Conservation (phyloP, 305 asterid genomes). For the Andrographis paniculata region DNA sequence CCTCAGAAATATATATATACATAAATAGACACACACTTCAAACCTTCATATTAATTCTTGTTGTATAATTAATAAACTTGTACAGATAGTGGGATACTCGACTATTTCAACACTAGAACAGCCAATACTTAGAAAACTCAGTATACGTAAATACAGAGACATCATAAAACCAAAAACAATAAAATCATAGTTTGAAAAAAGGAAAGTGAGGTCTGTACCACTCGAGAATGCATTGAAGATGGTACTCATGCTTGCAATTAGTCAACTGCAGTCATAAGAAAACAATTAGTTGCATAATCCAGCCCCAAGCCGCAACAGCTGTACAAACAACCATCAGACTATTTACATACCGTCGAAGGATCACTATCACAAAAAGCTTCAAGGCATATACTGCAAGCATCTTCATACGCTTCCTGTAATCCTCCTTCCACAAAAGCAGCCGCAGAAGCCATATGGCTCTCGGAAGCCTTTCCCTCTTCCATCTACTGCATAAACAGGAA, state of each 20-base stretch:
- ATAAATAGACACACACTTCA: too few relatives aligned
- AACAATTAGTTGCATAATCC: slow-evolving; percentile 13
- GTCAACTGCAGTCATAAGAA: slow-evolving; percentile 52
- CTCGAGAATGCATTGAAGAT: slow-evolving; percentile 83
- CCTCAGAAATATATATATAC: too few relatives aligned
- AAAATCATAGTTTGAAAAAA: not conserved
- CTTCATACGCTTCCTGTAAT: slow-evolving; percentile 28
- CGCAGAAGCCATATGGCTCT: slow-evolving; percentile 63
- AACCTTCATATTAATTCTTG: too few relatives aligned
- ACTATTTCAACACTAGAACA: too few relatives aligned
- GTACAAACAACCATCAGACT: not conserved
- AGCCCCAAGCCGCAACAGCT: slow-evolving; percentile 8
- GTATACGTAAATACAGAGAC: too few relatives aligned
- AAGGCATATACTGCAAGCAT: slow-evolving; percentile 85
- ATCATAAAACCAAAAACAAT: not conserved
- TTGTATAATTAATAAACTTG: too few relatives aligned
- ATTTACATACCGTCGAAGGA: slow-evolving; percentile 57
- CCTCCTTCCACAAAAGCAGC: slow-evolving; percentile 92
- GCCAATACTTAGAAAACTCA: too few relatives aligned
- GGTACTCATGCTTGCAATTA: slow-evolving; percentile 83
- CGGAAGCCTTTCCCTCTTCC: slow-evolving; percentile 59
- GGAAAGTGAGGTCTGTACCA: slow-evolving; percentile 33
- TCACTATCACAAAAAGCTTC: slow-evolving; percentile 67
- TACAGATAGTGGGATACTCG: too few relatives aligned
- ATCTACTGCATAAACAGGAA: slow-evolving; percentile 32